A percentile compares a stretch with the other conserved stretches of the same genome.
Conservation (phyloP, 1,139 yeast genomes). For the Suhomyces bolitotheri region DNA sequence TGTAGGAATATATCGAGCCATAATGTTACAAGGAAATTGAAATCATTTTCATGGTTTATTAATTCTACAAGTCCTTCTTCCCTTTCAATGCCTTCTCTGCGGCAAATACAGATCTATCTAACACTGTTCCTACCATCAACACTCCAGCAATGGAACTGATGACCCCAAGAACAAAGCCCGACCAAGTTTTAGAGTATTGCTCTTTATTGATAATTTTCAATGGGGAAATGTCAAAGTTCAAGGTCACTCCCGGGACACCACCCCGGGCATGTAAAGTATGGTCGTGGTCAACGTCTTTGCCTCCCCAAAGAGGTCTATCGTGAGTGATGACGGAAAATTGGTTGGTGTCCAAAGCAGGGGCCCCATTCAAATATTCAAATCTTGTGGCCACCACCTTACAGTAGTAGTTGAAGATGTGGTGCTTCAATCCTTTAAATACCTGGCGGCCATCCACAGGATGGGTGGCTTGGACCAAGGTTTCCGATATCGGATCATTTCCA, state of each 20-base stretch:
- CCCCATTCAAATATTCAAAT: constrained; percentile 62
- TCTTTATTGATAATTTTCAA: constrained; percentile 87
- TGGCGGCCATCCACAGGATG: constrained; percentile 71
- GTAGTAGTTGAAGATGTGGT: constrained; percentile 73
- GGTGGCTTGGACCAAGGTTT: constrained; percentile 23
- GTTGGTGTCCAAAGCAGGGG: constrained; percentile 67
- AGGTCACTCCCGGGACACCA: constrained; percentile 87
- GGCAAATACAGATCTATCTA: constrained; percentile 86
- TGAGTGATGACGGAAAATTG: constrained; percentile 92
- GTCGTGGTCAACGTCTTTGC: constrained; percentile 87
- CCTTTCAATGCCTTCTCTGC: constrained; percentile 79
- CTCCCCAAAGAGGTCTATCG: constrained; percentile 82
- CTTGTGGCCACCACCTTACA: constrained; percentile 90
- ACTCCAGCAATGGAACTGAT: constrained; percentile 93
- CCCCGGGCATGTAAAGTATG: constrained; percentile 82
- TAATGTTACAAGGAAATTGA: neutral
- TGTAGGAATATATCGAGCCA: neutral
- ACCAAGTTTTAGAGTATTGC: constrained; percentile 75
- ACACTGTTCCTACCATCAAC: constrained; percentile 83
- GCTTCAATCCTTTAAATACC: constrained; percentile 47
- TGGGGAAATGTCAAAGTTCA: constrained; percentile 90
- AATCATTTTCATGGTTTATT: neutral
- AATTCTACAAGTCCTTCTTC: constrained; percentile 54
- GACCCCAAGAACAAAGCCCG: constrained; percentile 81
- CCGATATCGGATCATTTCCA: constrained; percentile 55